Base-by-base conservation (phyloP, 108 stramenopile species). In the Tribonema minus region DNA sequence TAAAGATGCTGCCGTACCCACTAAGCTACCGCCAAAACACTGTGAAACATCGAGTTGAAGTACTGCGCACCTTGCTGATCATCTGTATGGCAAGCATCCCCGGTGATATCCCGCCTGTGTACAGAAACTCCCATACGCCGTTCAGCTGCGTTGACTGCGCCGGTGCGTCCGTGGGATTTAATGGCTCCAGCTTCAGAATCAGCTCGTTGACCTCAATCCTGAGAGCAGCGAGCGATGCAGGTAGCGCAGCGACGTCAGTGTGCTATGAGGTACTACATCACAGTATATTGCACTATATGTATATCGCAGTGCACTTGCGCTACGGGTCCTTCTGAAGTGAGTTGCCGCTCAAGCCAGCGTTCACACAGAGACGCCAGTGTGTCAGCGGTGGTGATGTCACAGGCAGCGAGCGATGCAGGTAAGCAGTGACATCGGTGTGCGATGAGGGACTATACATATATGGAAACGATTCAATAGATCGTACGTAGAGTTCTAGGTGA, bases 191-290 rank as follows among this genome's bases (percentile, higher is more conserved):
- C 63, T 69, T 37, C 3, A 80, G 69, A 62, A 80, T 60, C 15
- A 80, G 63, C 69, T 80, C 79, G 46, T 80, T 80, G 61, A 80
- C 79, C 64, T 75, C 63, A 15, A 64, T 74, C 64, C 73, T 74
- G 37, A 3, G 34, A 30, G 3, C 29, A 0, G 41, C 41, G 23
- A 46, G 1, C 20, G 12, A 20, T 12, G 12, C 12, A 23, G 41
- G 41, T 12, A 2, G 41, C 41, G 41, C 1, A 20, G 41, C 23
- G 41, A 46, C 41, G 3, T 12, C 12, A 46, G n/a, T n/a, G 23
- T 20, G 1, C 1, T 1, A 46, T 23, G 41, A 12, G 41, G 41
- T 12, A 23, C 3, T 12, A 23, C 41, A 46, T 20, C 20, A 1
- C 41, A 46, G 20, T 41, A 23, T 23, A 1, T 0, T 23, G 23